A percentile compares a stretch with the other conserved stretches of the same genome.
Conservation (phyloP, 2,329 filamentous ascomycete genomes). For the Colletotrichum agaves region DNA sequence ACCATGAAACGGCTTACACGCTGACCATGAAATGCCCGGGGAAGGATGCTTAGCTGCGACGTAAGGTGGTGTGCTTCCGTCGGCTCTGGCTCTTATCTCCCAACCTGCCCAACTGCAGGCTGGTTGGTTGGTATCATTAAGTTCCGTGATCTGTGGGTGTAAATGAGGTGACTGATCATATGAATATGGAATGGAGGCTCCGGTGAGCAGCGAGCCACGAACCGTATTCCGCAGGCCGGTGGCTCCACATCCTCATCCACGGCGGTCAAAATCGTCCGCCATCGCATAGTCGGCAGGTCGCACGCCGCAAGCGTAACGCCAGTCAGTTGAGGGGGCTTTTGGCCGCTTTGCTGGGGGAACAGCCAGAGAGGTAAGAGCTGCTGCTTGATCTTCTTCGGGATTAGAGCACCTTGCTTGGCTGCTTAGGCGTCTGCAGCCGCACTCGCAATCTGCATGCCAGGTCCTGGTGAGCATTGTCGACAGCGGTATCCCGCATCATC, state of each 20-base stretch:
- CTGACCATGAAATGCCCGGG: slow-evolving; percentile 8
- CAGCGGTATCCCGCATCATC: slow-evolving; percentile 12
- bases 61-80: slow-evolving; percentile 12
- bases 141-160: slow-evolving; percentile 10
- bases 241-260: neutral
- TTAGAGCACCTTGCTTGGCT: slow-evolving; percentile 5
- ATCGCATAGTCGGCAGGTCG: slow-evolving; percentile 15
- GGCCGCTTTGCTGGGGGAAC: slow-evolving; percentile 15
- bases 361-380: neutral
- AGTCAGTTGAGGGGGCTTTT: slow-evolving; percentile 33
- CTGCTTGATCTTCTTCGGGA: slow-evolving; percentile 18
- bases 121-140: neutral
- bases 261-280: slow-evolving; percentile 4
- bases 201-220: slow-evolving; percentile 3
- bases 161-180: slow-evolving; percentile 11
- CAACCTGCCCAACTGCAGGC: slow-evolving; percentile 18
- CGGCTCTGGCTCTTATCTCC: slow-evolving; percentile 21
- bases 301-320: slow-evolving; percentile 28
- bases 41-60: too few relatives aligned
- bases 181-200: neutral
- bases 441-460: slow-evolving; percentile 10
- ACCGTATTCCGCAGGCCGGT: slow-evolving; percentile 8
- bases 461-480: slow-evolving; percentile 8
- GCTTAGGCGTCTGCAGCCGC: slow-evolving; percentile 17
- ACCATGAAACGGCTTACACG: slow-evolving; percentile 1